phyloP scores from a whole-genome alignment of 2,329 filamentous ascomycete genomes.

The Fusarium albosuccineum region DNA sequence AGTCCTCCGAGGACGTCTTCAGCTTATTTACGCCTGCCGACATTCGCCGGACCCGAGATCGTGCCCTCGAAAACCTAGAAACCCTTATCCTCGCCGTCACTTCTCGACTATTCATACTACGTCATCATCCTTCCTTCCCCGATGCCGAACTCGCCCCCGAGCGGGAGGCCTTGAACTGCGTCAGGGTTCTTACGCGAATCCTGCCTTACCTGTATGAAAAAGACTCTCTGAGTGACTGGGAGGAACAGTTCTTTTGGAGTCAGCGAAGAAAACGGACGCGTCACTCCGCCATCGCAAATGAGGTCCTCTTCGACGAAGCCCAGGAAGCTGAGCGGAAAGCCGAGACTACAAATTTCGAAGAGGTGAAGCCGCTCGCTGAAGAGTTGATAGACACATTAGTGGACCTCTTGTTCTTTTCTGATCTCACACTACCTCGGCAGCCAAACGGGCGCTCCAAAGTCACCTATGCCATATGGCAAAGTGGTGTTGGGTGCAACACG shows the following conservation, averaged over 20 bases:
- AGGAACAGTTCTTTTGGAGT: constrained; percentile 94
- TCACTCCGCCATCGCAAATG: constrained; percentile 73
- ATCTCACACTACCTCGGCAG: constrained; percentile 85
- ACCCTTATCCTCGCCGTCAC: constrained; percentile 87
- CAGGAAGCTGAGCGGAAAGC: constrained; percentile 63
- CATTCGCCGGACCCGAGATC: constrained; percentile 88
- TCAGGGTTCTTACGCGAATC: constrained; percentile 89
- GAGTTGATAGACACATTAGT: constrained; percentile 91
- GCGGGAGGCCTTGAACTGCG: constrained; percentile 92
- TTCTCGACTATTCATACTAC: constrained; percentile 84
- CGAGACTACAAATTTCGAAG: constrained; percentile 76
- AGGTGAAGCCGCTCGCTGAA: constrained; percentile 88
- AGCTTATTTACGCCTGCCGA: constrained; percentile 92
- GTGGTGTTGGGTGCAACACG: constrained; percentile 94
- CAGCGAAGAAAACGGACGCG: constrained; percentile 78
- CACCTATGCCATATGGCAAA: constrained; percentile 97
- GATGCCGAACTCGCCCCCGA: constrained; percentile 87
- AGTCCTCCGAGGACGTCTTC: constrained; percentile 96
- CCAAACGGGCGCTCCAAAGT: constrained; percentile 82
- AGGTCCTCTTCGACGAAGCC: constrained; percentile 87
- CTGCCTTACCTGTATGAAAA: constrained; percentile 94
- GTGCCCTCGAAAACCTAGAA: constrained; percentile 87
- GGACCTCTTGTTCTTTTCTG: constrained; percentile 91
- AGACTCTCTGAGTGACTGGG: constrained; percentile 85
- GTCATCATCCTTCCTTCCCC: constrained; percentile 91